These are phyloP conservation scores for Pythium aristosporum DNA, from an alignment of 352 stramenopile species.

Conservation along the genomic window DNA sequence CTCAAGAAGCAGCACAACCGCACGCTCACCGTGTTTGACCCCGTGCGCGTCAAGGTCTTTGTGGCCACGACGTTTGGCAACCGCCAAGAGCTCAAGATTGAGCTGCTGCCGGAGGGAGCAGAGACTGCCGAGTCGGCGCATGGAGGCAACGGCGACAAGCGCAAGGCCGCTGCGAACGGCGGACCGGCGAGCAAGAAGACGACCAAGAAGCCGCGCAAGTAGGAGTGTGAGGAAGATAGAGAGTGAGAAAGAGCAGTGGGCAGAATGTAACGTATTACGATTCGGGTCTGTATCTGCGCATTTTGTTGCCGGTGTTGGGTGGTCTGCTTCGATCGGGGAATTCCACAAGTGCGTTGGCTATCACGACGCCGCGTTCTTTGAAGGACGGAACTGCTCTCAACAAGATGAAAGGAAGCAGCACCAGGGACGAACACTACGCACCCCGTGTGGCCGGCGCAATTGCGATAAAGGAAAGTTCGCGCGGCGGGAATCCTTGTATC, in stretches of 20 bases:
- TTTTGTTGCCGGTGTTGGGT: too few relatives aligned
- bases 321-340: too few relatives aligned
- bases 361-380: too few relatives aligned
- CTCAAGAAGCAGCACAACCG: slow-evolving; percentile 53
- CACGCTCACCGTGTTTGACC: slow-evolving; percentile 77
- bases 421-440: too few relatives aligned
- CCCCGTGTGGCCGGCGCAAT: too few relatives aligned
- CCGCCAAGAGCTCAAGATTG: slow-evolving; percentile 84
- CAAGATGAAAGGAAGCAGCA: too few relatives aligned
- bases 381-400: too few relatives aligned
- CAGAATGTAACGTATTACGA: slow-evolving; percentile 7
- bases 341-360: too few relatives aligned
- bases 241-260: background rate
- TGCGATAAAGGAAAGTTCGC: too few relatives aligned
- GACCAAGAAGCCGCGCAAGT: slow-evolving; percentile 18
- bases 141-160: slow-evolving; percentile 5
- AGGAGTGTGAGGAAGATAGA: background rate
- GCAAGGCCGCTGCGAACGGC: slow-evolving; percentile 9
- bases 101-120: slow-evolving; percentile 46
- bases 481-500: too few relatives aligned
- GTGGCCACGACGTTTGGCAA: slow-evolving; percentile 76
- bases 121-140: background rate
- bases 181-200: slow-evolving; percentile 10
- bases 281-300: background rate
- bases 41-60: slow-evolving; percentile 77